Conservation (phyloP, 371 early-diverging fungal species). For the Ecytonucleospora hepatopenaei region DNA sequence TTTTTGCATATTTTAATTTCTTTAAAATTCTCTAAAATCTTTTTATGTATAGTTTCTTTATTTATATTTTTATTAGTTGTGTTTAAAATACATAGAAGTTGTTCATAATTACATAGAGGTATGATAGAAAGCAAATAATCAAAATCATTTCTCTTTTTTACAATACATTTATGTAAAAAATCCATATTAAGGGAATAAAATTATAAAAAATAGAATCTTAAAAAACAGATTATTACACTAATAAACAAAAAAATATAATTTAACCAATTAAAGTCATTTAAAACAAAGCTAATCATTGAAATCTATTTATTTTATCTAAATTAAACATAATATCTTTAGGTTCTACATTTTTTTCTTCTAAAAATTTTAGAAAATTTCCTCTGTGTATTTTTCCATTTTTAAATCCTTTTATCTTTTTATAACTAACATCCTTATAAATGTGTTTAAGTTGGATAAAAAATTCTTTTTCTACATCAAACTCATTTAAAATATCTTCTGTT, state of each 20-base stretch:
- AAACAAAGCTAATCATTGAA: constrained; percentile 87
- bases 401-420: too few species aligned
- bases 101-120: not conserved
- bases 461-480: too few species aligned
- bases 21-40: not conserved
- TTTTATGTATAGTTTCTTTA: not conserved
- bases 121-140: not conserved
- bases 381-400: too few species aligned
- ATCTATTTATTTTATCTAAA: constrained; percentile 75
- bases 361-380: too few species aligned
- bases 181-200: not conserved
- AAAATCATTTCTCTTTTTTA: not conserved
- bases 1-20: not conserved
- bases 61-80: not conserved
- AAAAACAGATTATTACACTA: too few species aligned
- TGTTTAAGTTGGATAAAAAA: too few species aligned
- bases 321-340: constrained; percentile 65
- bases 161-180: not conserved
- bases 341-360: constrained; percentile 63
- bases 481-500: too few species aligned
- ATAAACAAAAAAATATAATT: not conserved
- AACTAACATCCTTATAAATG: too few species aligned
- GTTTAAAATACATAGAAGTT: not conserved
- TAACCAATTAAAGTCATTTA: constrained; percentile 73
- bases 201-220: not conserved